Conservation (phyloP, 257 asterid genomes). For the Scutellaria galericulata region DNA sequence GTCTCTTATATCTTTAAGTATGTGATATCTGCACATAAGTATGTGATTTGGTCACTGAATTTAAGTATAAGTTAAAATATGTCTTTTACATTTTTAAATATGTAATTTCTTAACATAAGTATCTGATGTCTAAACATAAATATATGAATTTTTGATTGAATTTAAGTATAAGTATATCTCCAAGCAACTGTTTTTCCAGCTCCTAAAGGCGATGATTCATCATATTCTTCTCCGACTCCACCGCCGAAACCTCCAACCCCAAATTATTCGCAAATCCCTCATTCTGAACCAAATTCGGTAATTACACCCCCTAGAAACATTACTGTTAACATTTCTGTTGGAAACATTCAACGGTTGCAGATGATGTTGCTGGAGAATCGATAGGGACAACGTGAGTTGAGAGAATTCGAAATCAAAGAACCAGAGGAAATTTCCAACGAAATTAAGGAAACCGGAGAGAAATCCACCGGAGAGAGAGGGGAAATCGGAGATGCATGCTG, state of each 20-base stretch:
- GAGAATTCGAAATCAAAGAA: constrained; percentile 46
- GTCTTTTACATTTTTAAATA: no score
- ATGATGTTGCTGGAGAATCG: constrained; percentile 55
- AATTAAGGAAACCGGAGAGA: constrained; percentile 45
- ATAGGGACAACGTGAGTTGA: constrained; percentile 48
- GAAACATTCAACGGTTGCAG: constrained; percentile 36
- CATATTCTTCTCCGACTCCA: constrained; percentile 53
- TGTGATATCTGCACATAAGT: no score
- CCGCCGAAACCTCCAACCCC: constrained; percentile 29
- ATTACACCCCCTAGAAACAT: constrained; percentile 31
- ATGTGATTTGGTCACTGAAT: no score
- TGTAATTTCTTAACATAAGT: no score
- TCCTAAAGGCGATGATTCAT: constrained; percentile 65
- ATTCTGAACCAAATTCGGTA: constrained; percentile 47
- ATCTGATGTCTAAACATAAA: no score
- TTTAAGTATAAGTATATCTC: no score
- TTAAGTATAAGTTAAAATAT: no score
- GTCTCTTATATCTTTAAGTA: no score
- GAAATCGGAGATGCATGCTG: constrained; percentile 63
- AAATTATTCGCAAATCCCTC: constrained; percentile 27
- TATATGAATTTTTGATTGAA: no score
- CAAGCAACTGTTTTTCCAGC: constrained; percentile 77
- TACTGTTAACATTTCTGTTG: constrained; percentile 27
- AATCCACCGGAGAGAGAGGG: constrained; percentile 63
- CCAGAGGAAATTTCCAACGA: constrained; percentile 48